Base-by-base conservation (phyloP, 352 stramenopile species). In the Elongisporangium undulatum region DNA sequence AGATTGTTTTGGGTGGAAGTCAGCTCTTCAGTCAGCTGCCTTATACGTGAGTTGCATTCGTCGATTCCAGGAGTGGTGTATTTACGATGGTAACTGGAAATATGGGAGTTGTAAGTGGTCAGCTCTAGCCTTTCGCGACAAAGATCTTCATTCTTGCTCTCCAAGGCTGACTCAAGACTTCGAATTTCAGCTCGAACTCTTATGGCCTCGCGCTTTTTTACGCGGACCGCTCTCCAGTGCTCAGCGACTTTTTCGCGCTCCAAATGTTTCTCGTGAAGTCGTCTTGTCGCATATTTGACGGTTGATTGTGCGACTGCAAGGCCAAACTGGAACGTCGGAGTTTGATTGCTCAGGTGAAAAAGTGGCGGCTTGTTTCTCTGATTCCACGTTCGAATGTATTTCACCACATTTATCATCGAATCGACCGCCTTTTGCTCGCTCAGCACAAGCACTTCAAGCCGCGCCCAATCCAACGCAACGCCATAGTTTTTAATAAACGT, bases 381-480 rank as follows among this genome's bases (percentile, higher is more conserved):
- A n/a, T 77, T 79, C 61, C 72, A 79, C 3, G 2, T 22, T 3
- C 77, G 74, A 63, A 83, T 76, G 23, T 83, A 87, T 59, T 23
- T 13, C 1, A 61, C 70, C 1, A 83, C 75, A 23, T 56, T 22
- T 21, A 63, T 38, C 19, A 87, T 55, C 6, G 77, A 68, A 21
- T 48, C 26, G 49, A 77, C 64, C 0, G 71, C 72, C 26, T 55
- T 39, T 24, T 49, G 23, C 41, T 82, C 68, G 7, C 61, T 64
- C 12, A 82, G 16, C 19, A 85, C 72, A 17, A 63, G 61, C 4
- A 74, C 51, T n/a, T 73, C 63, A 0, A 87, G 62, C 17, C 78
- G 49, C 20, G 54, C 19, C 72, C 73, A 87, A 2, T 69, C 15
- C 0, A 87, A 55, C 8, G 74, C 63, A n/a, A 81, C 79, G 3